Evolutionary conservation across 768 basidiomycete species (phyloP).

Genomic region (Leucocoprinus birnbaumii): DNA sequence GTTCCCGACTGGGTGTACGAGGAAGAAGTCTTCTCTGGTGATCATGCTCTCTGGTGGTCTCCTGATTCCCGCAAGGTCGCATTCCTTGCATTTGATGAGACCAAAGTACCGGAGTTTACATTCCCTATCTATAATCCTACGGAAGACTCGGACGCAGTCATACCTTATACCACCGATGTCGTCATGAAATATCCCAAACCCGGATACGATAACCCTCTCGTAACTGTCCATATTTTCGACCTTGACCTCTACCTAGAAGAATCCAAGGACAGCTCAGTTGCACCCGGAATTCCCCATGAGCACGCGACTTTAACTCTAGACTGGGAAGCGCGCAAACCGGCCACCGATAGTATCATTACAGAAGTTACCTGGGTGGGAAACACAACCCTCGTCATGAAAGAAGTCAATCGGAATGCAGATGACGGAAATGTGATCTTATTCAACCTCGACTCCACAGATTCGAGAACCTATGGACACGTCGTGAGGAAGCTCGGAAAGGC

Average conservation of each 20-base stretch:
- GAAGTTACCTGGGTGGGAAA: conserved; percentile 90
- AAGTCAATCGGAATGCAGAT: conserved; percentile 82
- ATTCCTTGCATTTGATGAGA: conserved; percentile 88
- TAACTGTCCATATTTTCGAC: conserved; percentile 81
- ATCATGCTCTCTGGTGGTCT: conserved; percentile 89
- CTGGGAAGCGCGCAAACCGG: conserved; percentile 61
- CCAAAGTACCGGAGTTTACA: conserved; percentile 77
- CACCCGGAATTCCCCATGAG: conserved; percentile 27
- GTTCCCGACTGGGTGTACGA: conserved; percentile 98
- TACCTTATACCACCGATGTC: conserved; percentile 78
- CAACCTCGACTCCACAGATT: conserved; percentile 36
- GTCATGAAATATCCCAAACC: conserved; percentile 85
- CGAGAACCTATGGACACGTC: conserved; percentile 43
- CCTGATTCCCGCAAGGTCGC: conserved; percentile 76
- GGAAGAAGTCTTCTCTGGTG: conserved; percentile 77
- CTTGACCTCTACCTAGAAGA: conserved; percentile 49
- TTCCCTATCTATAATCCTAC: conserved; percentile 94
- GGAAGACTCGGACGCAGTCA: conserved; percentile 59
- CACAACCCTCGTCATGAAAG: conserved; percentile 73
- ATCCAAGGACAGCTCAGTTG: conserved; percentile 5
- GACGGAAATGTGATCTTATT: conserved; percentile 81
- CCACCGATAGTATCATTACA: conserved; percentile 65
- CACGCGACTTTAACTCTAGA: conserved; percentile 53
- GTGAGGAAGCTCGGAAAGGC: conserved; percentile 76
- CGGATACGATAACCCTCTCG: conserved; percentile 86